A percentile compares a stretch with the other conserved stretches of the same genome.
These are phyloP conservation scores for Jimgerdemannia flammicorona DNA, from an alignment of 192 early-diverging fungal species.

Conservation along the genomic window DNA sequence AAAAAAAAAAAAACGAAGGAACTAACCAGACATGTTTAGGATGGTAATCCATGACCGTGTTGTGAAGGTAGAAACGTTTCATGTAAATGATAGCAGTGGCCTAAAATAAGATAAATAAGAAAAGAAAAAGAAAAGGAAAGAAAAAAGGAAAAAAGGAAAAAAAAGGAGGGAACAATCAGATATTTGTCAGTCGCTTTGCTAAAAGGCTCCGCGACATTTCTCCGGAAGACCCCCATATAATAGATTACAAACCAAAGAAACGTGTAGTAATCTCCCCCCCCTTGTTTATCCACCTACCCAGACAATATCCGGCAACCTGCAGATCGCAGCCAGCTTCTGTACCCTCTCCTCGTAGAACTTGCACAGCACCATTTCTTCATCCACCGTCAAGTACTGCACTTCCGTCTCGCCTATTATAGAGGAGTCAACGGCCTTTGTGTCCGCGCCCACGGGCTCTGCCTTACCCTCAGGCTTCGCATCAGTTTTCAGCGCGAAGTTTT, in stretches of 20 bases:
- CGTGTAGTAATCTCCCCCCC: no score
- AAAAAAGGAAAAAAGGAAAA: no score
- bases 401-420: not conserved
- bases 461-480: not conserved
- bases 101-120: constrained; percentile 29
- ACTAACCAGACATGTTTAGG: constrained; percentile 69
- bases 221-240: no score
- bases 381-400: constrained; percentile 32
- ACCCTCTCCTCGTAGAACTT: constrained; percentile 52
- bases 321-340: constrained; percentile 34
- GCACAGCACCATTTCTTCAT: constrained; percentile 51
- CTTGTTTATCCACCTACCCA: constrained; percentile 20
- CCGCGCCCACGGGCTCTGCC: constrained; percentile 22
- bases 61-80: constrained; percentile 79
- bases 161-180: no score
- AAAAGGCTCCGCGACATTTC: no score
- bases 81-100: constrained; percentile 77
- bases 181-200: no score
- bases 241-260: no score
- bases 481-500: not conserved
- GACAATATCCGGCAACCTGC: constrained; percentile 40
- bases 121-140: no score
- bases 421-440: no score
- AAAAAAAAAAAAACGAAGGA: not conserved
- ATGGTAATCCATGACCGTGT: constrained; percentile 77